Evolutionary conservation across 192 early-diverging fungal genomes (phyloP).

Genomic region (Entomortierella lignicola): DNA sequence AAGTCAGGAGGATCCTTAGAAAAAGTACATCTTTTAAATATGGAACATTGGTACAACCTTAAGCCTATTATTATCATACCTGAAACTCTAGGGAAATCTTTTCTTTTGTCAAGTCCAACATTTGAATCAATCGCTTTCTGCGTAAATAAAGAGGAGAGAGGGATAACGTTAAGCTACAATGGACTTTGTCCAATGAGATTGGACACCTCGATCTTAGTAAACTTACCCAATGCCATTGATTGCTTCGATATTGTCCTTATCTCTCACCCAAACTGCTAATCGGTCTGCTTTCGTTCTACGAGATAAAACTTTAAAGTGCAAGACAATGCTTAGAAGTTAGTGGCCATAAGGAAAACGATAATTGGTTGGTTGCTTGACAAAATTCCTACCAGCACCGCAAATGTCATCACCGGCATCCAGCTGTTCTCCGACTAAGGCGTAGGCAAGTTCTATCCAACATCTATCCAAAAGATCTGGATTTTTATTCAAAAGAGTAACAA

Average conservation of each 20-base stretch:
- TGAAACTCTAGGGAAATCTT: slow-evolving; percentile 57
- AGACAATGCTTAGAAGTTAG: too few relatives aligned
- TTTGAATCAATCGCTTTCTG: slow-evolving; percentile 49
- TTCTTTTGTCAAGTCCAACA: slow-evolving; percentile 52
- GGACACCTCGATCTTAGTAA: neutral
- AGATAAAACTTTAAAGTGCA: slow-evolving; percentile 43
- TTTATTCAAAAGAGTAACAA: slow-evolving; percentile 41
- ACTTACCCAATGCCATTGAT: slow-evolving; percentile 61
- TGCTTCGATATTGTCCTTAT: slow-evolving; percentile 55
- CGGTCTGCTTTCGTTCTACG: slow-evolving; percentile 54
- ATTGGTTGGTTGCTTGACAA: too few relatives aligned
- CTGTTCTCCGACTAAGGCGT: slow-evolving; percentile 57
- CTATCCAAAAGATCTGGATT: slow-evolving; percentile 53
- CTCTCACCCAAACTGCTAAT: slow-evolving; percentile 58
- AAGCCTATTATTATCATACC: slow-evolving; percentile 18
- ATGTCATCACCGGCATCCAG: slow-evolving; percentile 56
- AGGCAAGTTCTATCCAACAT: slow-evolving; percentile 57
- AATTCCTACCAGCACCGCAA: slow-evolving; percentile 53
- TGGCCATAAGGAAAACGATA: too few relatives aligned
- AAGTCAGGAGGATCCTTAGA: too few relatives aligned
- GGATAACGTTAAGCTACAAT: too few relatives aligned
- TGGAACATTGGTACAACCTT: neutral
- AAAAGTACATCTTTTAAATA: too few relatives aligned
- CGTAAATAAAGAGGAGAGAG: neutral
- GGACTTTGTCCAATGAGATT: too few relatives aligned